phyloP scores from a whole-genome alignment of 2,329 filamentous ascomycete species.

The Pleoardoris graminearum region DNA sequence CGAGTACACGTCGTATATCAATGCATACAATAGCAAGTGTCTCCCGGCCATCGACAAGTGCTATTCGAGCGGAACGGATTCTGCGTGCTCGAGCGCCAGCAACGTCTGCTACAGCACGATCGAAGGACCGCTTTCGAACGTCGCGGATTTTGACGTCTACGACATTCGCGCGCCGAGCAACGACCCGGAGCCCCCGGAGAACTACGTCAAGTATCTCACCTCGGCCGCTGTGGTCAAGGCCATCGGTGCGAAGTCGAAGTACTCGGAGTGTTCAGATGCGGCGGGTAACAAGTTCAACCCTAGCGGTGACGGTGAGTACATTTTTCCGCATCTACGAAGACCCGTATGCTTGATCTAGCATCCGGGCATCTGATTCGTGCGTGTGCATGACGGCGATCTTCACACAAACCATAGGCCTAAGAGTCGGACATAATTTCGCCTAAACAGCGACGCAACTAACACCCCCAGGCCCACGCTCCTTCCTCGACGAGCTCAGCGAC shows the following conservation, averaged over 20 bases:
- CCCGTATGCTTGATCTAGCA: too few relatives aligned
- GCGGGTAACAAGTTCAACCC: conserved; percentile 48
- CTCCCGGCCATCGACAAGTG: conserved; percentile 58
- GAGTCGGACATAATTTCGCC: too few relatives aligned
- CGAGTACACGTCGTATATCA: conserved; percentile 58
- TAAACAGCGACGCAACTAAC: too few relatives aligned
- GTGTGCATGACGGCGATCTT: too few relatives aligned
- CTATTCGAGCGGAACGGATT: conserved; percentile 52
- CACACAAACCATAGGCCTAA: too few relatives aligned
- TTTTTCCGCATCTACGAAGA: neutral
- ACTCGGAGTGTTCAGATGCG: conserved; percentile 51
- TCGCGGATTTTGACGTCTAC: conserved; percentile 58
- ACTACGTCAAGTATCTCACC: conserved; percentile 60
- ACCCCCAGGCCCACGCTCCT: conserved; percentile 20
- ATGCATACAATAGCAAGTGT: conserved; percentile 62
- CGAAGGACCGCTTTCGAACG: conserved; percentile 52
- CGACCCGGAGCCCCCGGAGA: conserved; percentile 59
- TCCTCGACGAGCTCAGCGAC: conserved; percentile 21
- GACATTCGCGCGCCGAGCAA: conserved; percentile 59
- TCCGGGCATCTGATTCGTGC: too few relatives aligned
- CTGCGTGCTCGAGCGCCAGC: conserved; percentile 57
- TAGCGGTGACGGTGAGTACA: conserved; percentile 53
- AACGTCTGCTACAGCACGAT: conserved; percentile 57
- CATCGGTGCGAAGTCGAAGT: conserved; percentile 62
- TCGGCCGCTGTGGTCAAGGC: conserved; percentile 53